Evolutionary conservation across 345 rosid species (phyloP), one percentile per base, ranked within the genome.

Genomic region (Excoecaria agallocha): DNA sequence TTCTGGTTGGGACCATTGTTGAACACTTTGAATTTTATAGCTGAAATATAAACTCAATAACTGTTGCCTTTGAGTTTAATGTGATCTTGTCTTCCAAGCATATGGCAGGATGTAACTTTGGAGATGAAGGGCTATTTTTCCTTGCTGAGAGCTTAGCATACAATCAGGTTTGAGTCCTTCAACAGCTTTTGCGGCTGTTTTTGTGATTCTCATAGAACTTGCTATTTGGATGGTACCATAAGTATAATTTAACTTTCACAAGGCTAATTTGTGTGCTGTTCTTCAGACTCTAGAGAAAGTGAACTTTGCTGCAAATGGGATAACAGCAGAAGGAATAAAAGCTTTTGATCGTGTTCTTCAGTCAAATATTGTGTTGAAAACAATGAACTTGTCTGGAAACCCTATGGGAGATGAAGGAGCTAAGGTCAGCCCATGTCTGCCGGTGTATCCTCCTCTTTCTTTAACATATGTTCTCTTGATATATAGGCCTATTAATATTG

Each of bases 341-440:
- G 97, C 97, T 66, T 92, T 92, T 52, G 95, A 94, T 45, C 88
- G 88, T 57, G 89, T 94, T 79, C 97, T 94, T 84, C 92, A 92
- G 67, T 86, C 97, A 62, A 94, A 91, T 86, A 74, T 89, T 78
- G 78, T 72, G 15, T 75, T 94, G 59, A 91, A 87, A 84, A 79
- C 88, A 69, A 88, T 94, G 46, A 84, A 92, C 83, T 87, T 94
- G 77, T 94, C 98, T 71, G 97, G 98, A 74, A 94, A 94, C 73
- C 91, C 95, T 45, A 87, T 94, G 51, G 97, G 98, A 65, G 97
- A 94, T 78, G 97, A 94, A 82, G 98, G 98, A 76, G 89, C 86
- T 75, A 92, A 91, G 98, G 98, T 94, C 77, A 83, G 92, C 73
- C 41, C 55, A 51, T 24, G 37, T 66, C 65, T 43, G 12, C 50